Evolutionary conservation across 2,329 filamentous ascomycete genomes (phyloP), one percentile per base, ranked within the genome.

Genomic region (Fusarium brachygibbosum): DNA sequence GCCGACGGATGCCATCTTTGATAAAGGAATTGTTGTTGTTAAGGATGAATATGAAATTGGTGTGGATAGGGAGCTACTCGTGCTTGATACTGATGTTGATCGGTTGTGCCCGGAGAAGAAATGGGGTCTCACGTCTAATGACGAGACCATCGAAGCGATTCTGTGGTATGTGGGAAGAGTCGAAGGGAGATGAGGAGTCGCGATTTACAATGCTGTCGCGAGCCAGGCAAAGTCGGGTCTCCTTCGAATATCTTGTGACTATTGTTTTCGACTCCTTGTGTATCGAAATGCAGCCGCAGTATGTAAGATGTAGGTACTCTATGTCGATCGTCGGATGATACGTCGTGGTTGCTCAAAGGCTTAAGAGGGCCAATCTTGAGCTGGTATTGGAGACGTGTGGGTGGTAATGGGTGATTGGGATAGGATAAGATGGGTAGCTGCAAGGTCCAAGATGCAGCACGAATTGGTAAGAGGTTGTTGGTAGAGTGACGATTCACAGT

Each of bases 101-200:
- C 68, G 72, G 62, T 59, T 66, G 44, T 74, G 71, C 59, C 64
- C 58, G 58, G 68, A 69, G 64, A 73, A 72, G 60, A 73, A 64
- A 68, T 75, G 69, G 62, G 73, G 60, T 70, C 72, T 61, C 6
- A 68, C 63, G 64, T 69, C 70, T 68, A 74, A 69, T 78, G 75
- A 76, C 69, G 77, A 78, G 64, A 79, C 76, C 77, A 79, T 79
- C 70, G 76, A 76, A 71, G 67, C 58, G 59, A 65, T 65, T 69
- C 25, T 53, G 57, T 60, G 52, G 51, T 64, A 28, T 25, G 59
- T 49, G 37, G 29, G 34, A 53, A 37, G 46, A 25, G 40, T 35
- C 40, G 44, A 55, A 34, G 21, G 32, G 40, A 38, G 58, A 51
- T 56, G 38, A 28, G 29, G 23, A 32, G 35, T 41, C 60, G 70